phyloP scores from a whole-genome alignment of 2,329 filamentous ascomycete genomes.

The Exophiala sideris region DNA sequence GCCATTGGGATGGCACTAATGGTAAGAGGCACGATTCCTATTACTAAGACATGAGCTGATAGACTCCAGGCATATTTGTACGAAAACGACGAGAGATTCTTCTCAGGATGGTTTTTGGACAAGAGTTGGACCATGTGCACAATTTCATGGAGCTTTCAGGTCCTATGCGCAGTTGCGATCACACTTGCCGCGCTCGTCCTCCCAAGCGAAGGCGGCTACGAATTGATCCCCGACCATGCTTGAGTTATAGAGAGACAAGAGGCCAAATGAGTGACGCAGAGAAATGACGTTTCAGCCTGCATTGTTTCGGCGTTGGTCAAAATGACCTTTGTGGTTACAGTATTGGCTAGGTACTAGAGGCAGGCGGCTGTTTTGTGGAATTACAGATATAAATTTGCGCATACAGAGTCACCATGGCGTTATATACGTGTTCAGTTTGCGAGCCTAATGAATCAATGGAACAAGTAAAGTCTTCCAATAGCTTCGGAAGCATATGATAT shows the following conservation, averaged over 20 bases:
- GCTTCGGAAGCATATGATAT: too few species aligned
- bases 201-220: slow-evolving; percentile 80
- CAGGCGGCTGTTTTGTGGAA: too few species aligned
- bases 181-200: slow-evolving; percentile 65
- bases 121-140: slow-evolving; percentile 73
- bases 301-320: neutral
- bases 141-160: slow-evolving; percentile 55
- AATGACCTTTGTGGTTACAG: too few species aligned
- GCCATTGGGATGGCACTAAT: slow-evolving; percentile 77
- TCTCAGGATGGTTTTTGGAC: slow-evolving; percentile 75
- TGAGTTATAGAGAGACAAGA: slow-evolving; percentile 53
- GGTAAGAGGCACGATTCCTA: slow-evolving; percentile 52
- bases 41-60: slow-evolving; percentile 7
- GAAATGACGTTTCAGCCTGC: neutral
- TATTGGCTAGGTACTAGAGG: too few species aligned
- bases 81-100: slow-evolving; percentile 79
- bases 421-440: too few species aligned
- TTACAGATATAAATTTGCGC: too few species aligned
- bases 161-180: slow-evolving; percentile 57
- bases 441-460: too few species aligned
- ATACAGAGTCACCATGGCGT: too few species aligned
- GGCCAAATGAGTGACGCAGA: neutral
- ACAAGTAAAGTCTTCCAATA: too few species aligned
- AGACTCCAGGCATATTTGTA: slow-evolving; percentile 69
- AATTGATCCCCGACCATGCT: slow-evolving; percentile 59